phyloP scores from a whole-genome alignment of 2,329 filamentous ascomycete species.

The Coniella lustricola region DNA sequence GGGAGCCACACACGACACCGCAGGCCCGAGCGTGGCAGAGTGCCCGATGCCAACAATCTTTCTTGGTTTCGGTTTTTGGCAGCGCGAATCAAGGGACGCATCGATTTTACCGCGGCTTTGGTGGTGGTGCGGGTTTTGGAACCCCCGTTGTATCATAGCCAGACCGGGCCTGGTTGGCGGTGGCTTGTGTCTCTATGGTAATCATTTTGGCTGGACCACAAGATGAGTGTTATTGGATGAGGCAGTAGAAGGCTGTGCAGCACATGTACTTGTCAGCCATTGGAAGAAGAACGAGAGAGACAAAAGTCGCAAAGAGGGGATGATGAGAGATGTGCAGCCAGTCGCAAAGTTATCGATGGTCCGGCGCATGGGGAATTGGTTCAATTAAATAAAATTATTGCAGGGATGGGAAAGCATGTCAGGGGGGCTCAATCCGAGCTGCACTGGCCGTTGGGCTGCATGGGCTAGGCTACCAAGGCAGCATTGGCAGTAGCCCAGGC shows the following conservation, averaged over 20 bases:
- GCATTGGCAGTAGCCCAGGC: not conserved
- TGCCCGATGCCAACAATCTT: constrained; percentile 9
- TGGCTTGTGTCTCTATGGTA: constrained; percentile 23
- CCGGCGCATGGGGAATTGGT: constrained; percentile 1
- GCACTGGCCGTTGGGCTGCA: constrained; percentile 4
- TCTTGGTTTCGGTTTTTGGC: constrained; percentile 12
- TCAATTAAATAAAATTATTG: constrained; percentile 14
- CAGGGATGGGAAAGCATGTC: constrained; percentile 8
- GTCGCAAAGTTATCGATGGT: not conserved
- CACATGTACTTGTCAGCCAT: constrained; percentile 20
- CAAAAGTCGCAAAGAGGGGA: not conserved
- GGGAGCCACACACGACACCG: not conserved
- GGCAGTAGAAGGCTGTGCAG: constrained; percentile 9
- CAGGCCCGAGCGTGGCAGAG: constrained; percentile 4
- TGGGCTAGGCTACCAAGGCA: not conserved
- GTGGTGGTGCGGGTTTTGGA: constrained; percentile 28
- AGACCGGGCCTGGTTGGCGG: constrained; percentile 29
- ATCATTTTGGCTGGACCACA: constrained; percentile 25
- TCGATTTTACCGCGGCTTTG: constrained; percentile 27
- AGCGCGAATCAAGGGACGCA: constrained; percentile 18
- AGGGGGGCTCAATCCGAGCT: constrained; percentile 5
- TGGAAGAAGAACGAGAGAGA: not conserved
- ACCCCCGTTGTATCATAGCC: constrained; percentile 32
- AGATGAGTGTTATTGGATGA: constrained; percentile 5
- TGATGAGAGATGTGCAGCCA: not conserved